phyloP scores from a whole-genome alignment of 2,329 filamentous ascomycete genomes.

The Fusarium illudens region DNA sequence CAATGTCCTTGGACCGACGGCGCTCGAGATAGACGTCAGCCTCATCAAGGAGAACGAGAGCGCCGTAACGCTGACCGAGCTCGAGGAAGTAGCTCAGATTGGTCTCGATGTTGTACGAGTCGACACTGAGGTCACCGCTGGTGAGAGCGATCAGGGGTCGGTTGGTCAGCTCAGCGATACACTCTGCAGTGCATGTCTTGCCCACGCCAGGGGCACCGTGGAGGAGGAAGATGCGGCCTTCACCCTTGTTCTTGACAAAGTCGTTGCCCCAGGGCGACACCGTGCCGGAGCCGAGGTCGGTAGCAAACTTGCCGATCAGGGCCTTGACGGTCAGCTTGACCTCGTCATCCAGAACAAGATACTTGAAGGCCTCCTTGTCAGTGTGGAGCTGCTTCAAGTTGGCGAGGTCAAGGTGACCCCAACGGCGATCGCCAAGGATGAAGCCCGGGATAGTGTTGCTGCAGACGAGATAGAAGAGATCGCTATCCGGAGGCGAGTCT shows the following conservation, averaged over 20 bases:
- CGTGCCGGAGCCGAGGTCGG: constrained; percentile 45
- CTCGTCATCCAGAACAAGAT: constrained; percentile 58
- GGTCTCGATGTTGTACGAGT: constrained; percentile 50
- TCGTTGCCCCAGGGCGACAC: constrained; percentile 57
- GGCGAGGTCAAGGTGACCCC: constrained; percentile 54
- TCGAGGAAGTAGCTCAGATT: constrained; percentile 58
- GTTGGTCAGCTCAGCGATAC: constrained; percentile 59
- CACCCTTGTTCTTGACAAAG: constrained; percentile 60
- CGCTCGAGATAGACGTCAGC: constrained; percentile 68
- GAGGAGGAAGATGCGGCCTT: constrained; percentile 60
- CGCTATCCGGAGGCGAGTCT: constrained; percentile 49
- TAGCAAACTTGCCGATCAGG: constrained; percentile 58
- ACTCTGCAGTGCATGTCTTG: constrained; percentile 66
- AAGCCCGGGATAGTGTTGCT: constrained; percentile 58
- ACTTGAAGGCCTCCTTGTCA: constrained; percentile 60
- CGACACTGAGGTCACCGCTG: constrained; percentile 57
- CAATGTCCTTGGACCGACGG: constrained; percentile 54
- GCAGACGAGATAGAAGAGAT: constrained; percentile 56
- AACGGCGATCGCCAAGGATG: constrained; percentile 54
- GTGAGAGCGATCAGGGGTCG: constrained; percentile 62
- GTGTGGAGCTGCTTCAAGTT: constrained; percentile 51
- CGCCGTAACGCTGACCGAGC: constrained; percentile 59
- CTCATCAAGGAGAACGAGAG: constrained; percentile 65
- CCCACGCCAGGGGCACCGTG: constrained; percentile 64
- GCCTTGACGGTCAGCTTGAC: constrained; percentile 58